phyloP scores from a whole-genome alignment of 164 flowering plant genomes.

The Sedum album region DNA sequence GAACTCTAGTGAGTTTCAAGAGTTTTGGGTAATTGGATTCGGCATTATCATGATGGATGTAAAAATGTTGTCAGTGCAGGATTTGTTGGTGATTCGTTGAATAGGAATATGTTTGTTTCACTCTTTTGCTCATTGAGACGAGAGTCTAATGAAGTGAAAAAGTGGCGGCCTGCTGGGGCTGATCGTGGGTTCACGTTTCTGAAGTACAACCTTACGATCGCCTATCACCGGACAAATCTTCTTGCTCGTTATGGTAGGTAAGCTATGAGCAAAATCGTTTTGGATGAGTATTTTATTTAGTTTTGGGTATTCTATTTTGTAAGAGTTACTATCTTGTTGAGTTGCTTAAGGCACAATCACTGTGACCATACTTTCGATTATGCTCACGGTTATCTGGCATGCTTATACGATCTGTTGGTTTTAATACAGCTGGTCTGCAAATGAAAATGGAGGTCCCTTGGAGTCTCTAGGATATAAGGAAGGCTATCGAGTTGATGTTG shows the following conservation, averaged over 20 bases:
- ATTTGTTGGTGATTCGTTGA: conserved; percentile 92
- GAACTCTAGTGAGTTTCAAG: neutral
- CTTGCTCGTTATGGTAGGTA: conserved; percentile 97
- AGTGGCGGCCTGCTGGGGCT: conserved; percentile 94
- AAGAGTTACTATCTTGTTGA: neutral
- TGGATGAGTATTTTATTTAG: neutral
- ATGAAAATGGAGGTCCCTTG: conserved; percentile 44
- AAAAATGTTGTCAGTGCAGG: conserved; percentile 65
- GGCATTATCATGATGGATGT: conserved; percentile 16
- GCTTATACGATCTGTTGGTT: conserved; percentile 2
- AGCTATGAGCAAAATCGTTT: conserved; percentile 21
- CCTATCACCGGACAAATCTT: conserved; percentile 92
- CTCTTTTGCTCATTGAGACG: conserved; percentile 67
- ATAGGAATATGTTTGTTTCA: conserved; percentile 95
- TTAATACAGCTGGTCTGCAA: conserved; percentile 66
- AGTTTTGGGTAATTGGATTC: neutral
- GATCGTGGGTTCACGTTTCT: conserved; percentile 93
- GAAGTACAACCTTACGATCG: conserved; percentile 72
- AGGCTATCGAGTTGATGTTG: conserved; percentile 92
- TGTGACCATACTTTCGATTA: neutral
- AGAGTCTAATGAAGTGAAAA: conserved; percentile 59
- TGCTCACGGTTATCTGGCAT: neutral
- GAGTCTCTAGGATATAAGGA: conserved; percentile 83
- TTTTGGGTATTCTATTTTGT: neutral
- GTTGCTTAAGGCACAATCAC: neutral